These are phyloP conservation scores for Castanopsis chinensis DNA, from an alignment of 306 rosid genomes.

Conservation along the genomic window DNA sequence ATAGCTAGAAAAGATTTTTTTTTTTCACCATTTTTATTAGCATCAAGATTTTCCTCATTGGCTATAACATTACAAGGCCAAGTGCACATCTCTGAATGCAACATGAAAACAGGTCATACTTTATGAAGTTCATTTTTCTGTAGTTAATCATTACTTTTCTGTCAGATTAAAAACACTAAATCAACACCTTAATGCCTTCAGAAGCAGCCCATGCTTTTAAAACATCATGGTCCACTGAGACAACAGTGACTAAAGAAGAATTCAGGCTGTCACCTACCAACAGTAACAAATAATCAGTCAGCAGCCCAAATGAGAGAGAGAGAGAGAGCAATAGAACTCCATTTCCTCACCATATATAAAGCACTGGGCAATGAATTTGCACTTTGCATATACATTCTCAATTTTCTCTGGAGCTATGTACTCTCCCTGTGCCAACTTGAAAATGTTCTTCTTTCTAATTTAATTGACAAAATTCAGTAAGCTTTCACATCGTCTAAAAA, in stretches of 20 bases:
- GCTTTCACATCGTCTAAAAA: background rate
- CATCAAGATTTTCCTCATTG: background rate
- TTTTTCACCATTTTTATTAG: background rate
- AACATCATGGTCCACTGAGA: conserved; percentile 73
- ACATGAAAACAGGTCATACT: background rate
- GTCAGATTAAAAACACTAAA: conserved; percentile 12
- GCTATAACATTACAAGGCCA: background rate
- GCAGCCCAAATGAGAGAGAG: conserved; percentile 9
- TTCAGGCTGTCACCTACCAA: conserved; percentile 87
- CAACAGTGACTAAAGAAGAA: conserved; percentile 78
- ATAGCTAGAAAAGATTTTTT: background rate
- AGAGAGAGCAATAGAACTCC: conserved; percentile 13
- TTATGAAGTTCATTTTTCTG: background rate
- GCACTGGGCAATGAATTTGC: conserved; percentile 86
- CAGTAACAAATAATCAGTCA: conserved; percentile 30
- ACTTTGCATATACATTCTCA: conserved; percentile 86
- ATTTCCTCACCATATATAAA: conserved; percentile 80
- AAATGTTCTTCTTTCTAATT: conserved; percentile 93
- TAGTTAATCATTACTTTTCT: conserved; percentile 1
- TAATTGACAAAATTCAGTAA: conserved; percentile 14
- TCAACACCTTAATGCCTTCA: conserved; percentile 63
- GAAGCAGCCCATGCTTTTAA: conserved; percentile 87
- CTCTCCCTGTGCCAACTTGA: conserved; percentile 99
- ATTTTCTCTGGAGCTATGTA: conserved; percentile 99
- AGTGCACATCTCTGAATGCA: background rate